phyloP scores from a whole-genome alignment of 1,139 yeast genomes.

The Hansenula sp. region DNA sequence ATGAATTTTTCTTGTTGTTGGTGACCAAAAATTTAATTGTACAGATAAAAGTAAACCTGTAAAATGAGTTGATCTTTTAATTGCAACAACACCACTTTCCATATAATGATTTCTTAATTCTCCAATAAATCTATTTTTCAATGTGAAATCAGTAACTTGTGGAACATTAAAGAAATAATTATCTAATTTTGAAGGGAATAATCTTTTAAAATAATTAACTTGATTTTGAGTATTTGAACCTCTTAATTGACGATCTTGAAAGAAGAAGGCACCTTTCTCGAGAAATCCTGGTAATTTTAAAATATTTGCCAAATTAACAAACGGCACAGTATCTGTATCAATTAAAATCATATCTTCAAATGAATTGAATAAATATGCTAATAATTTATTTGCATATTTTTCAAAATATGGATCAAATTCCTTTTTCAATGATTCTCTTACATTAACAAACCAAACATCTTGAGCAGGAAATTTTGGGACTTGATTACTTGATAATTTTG shows the following conservation, averaged over 20 bases:
- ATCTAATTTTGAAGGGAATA: conserved; percentile 36
- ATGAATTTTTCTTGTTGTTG: conserved; percentile 29
- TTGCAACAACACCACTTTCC: conserved; percentile 52
- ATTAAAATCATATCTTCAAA: conserved; percentile 44
- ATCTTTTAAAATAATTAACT: conserved; percentile 33
- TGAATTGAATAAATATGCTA: conserved; percentile 44
- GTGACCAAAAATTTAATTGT: conserved; percentile 30
- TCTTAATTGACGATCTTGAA: conserved; percentile 32
- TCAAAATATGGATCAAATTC: conserved; percentile 30
- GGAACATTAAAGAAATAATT: conserved; percentile 29
- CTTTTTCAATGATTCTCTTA: conserved; percentile 25
- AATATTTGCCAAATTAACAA: conserved; percentile 28
- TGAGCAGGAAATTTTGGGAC: conserved; percentile 36
- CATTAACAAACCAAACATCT: conserved; percentile 44
- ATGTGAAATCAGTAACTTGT: conserved; percentile 34
- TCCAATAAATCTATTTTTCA: conserved; percentile 38
- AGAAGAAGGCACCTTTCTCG: conserved; percentile 30
- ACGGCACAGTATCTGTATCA: conserved; percentile 53
- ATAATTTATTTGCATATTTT: conserved; percentile 41
- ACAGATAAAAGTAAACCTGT: conserved; percentile 37
- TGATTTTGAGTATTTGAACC: conserved; percentile 13
- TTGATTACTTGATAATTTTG: conserved; percentile 18
- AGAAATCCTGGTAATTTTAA: conserved; percentile 25
- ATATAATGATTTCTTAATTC: conserved; percentile 45
- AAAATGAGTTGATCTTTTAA: conserved; percentile 40